These are phyloP conservation scores for Penicillium sp. DNA, from an alignment of 2,329 filamentous ascomycete genomes.

Conservation along the genomic window DNA sequence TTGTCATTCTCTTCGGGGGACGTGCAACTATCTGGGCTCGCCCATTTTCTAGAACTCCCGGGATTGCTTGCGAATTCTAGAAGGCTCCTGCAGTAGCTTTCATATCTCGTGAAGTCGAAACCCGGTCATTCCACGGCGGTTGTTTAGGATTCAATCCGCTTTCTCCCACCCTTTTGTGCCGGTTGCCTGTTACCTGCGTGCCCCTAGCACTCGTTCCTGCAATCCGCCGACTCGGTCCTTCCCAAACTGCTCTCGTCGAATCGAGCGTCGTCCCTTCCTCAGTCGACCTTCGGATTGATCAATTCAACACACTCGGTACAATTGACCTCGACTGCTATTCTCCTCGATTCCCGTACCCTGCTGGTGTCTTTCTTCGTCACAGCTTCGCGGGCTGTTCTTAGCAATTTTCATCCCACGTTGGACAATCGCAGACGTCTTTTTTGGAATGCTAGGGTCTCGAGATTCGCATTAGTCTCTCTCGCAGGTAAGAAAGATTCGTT, in stretches of 20 bases:
- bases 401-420: slow-evolving; percentile 31
- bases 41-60: slow-evolving; percentile 20
- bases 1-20: slow-evolving; percentile 36
- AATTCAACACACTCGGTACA: slow-evolving; percentile 17
- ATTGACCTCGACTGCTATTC: slow-evolving; percentile 19
- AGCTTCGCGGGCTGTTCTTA: slow-evolving; percentile 24
- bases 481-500: slow-evolving; percentile 26
- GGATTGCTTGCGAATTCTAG: slow-evolving; percentile 17
- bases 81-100: slow-evolving; percentile 3
- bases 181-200: slow-evolving; percentile 12
- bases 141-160: slow-evolving; percentile 16
- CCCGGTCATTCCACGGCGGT: slow-evolving; percentile 6
- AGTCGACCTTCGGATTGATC: slow-evolving; percentile 24
- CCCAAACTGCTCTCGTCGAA: slow-evolving; percentile 24
- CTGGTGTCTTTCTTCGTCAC: slow-evolving; percentile 12
- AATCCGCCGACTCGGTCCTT: slow-evolving; percentile 28
- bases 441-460: slow-evolving; percentile 31
- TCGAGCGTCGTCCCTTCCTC: slow-evolving; percentile 23
- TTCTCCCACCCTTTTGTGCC: slow-evolving; percentile 13
- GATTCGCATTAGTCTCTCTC: slow-evolving; percentile 28
- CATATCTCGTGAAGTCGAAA: neutral
- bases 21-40: slow-evolving; percentile 20
- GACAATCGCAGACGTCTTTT: slow-evolving; percentile 31
- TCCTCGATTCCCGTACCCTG: slow-evolving; percentile 14
- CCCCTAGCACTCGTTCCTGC: slow-evolving; percentile 9